Conservation (phyloP, 495 filamentous ascomycete genomes). For the Talaromyces adpressus region DNA sequence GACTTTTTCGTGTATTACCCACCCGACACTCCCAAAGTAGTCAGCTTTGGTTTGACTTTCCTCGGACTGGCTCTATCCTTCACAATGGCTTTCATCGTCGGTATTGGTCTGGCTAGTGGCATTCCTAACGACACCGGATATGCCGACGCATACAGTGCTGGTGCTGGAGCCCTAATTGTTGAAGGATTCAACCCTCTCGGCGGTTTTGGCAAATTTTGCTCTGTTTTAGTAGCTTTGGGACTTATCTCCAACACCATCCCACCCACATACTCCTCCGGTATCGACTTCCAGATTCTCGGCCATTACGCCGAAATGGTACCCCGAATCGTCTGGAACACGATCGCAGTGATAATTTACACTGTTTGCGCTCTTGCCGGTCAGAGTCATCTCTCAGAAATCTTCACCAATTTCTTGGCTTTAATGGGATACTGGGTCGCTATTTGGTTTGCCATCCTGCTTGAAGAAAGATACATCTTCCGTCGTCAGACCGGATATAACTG, state of each 20-base stretch:
- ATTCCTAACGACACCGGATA: conserved; percentile 46
- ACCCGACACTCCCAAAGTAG: conserved; percentile 32
- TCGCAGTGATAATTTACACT: conserved; percentile 52
- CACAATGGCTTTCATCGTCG: conserved; percentile 55
- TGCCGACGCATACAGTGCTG: conserved; percentile 42
- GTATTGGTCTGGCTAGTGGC: conserved; percentile 63
- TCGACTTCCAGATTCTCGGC: conserved; percentile 63
- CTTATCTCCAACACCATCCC: conserved; percentile 65
- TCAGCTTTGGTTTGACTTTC: conserved; percentile 14
- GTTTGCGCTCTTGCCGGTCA: conserved; percentile 60
- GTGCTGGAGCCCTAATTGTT: conserved; percentile 53
- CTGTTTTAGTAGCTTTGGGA: conserved; percentile 62
- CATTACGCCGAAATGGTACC: conserved; percentile 49
- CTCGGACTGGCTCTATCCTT: conserved; percentile 48
- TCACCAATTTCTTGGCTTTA: conserved; percentile 64
- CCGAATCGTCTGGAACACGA: conserved; percentile 55
- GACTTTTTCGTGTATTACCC: conserved; percentile 66
- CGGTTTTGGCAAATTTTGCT: conserved; percentile 66
- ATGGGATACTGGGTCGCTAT: conserved; percentile 71
- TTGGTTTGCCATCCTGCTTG: conserved; percentile 55
- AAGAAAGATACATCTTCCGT: conserved; percentile 61
- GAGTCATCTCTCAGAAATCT: conserved; percentile 53
- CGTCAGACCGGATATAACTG: conserved; percentile 47
- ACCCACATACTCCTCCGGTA: conserved; percentile 61
- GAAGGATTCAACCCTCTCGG: conserved; percentile 55